These are phyloP conservation scores for Dioscorea cayenensis DNA, from an alignment of 116 monocot species.

Conservation along the genomic window DNA sequence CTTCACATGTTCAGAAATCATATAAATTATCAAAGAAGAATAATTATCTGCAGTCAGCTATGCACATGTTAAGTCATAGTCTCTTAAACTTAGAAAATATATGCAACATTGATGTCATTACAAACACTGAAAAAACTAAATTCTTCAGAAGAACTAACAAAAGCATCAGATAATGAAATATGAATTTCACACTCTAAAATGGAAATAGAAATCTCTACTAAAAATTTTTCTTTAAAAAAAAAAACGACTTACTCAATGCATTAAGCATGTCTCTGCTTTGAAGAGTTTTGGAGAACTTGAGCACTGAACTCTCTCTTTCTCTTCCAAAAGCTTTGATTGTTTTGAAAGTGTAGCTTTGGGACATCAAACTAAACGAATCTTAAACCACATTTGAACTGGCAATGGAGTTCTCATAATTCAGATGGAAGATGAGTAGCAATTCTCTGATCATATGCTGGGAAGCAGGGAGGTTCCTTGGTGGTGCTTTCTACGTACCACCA, in stretches of 20 bases:
- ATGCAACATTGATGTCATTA: too few relatives aligned
- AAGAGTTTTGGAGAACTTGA: not conserved
- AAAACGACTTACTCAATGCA: not conserved
- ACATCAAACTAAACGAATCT: not conserved
- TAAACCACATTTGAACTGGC: not conserved
- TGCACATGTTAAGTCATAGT: too few relatives aligned
- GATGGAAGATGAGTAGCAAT: not conserved
- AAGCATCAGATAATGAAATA: not conserved
- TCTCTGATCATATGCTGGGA: not conserved
- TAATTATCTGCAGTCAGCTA: too few relatives aligned
- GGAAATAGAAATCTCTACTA: not conserved
- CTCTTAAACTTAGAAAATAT: too few relatives aligned
- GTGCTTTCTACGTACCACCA: not conserved
- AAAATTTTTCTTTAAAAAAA: not conserved
- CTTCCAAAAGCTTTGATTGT: too few relatives aligned
- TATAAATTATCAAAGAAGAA: too few relatives aligned
- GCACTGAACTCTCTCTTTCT: too few relatives aligned
- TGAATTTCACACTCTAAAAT: not conserved
- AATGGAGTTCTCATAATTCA: not conserved
- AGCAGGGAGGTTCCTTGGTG: not conserved
- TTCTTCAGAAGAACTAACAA: too few relatives aligned
- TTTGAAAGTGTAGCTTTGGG: not conserved
- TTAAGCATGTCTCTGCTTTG: conserved; percentile 1
- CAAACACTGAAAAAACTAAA: not conserved
- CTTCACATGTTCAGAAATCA: too few relatives aligned